Percentiles rank a stretch among this genome's conserved stretches.
phyloP scores from a whole-genome alignment of 768 basidiomycete genomes.

The Porpolomopsis calyptriformis region DNA sequence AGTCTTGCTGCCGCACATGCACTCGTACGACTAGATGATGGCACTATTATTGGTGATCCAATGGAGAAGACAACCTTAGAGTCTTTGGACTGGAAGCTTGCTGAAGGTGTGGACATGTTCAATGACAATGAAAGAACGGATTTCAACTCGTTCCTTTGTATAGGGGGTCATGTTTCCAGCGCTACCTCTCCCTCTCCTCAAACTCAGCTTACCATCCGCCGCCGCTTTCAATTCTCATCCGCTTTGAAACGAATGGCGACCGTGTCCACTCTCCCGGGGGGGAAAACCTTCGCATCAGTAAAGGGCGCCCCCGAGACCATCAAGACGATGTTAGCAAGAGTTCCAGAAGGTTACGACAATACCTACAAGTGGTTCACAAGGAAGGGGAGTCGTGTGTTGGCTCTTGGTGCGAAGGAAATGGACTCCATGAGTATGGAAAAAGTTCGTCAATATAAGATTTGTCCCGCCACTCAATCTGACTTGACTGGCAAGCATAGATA shows the following conservation, averaged over 20 bases:
- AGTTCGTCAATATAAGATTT: too few species aligned
- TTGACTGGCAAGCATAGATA: slow-evolving; percentile 39
- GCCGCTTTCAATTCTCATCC: slow-evolving; percentile 97
- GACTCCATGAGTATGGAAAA: slow-evolving; percentile 59
- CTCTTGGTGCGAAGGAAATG: slow-evolving; percentile 81
- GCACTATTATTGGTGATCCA: slow-evolving; percentile 89
- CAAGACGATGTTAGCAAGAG: slow-evolving; percentile 64
- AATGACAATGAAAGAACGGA: neutral
- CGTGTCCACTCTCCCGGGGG: slow-evolving; percentile 53
- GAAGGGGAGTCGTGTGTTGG: slow-evolving; percentile 86
- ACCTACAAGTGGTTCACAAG: slow-evolving; percentile 94
- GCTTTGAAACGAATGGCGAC: slow-evolving; percentile 98
- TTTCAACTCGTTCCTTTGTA: slow-evolving; percentile 41
- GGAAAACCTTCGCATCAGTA: slow-evolving; percentile 58
- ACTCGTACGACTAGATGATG: slow-evolving; percentile 88
- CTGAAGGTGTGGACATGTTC: slow-evolving; percentile 38
- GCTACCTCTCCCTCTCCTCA: slow-evolving; percentile 42
- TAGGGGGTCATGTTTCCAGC: slow-evolving; percentile 65
- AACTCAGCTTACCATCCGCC: slow-evolving; percentile 58
- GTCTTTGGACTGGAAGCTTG: slow-evolving; percentile 80
- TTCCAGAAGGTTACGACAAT: slow-evolving; percentile 81
- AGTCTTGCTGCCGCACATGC: slow-evolving; percentile 94
- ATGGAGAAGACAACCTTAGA: slow-evolving; percentile 98
- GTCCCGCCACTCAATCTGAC: neutral
- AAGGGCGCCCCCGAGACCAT: slow-evolving; percentile 99